These are phyloP conservation scores for Primulina eburnea DNA, from an alignment of 257 asterid species.

Conservation along the genomic window DNA sequence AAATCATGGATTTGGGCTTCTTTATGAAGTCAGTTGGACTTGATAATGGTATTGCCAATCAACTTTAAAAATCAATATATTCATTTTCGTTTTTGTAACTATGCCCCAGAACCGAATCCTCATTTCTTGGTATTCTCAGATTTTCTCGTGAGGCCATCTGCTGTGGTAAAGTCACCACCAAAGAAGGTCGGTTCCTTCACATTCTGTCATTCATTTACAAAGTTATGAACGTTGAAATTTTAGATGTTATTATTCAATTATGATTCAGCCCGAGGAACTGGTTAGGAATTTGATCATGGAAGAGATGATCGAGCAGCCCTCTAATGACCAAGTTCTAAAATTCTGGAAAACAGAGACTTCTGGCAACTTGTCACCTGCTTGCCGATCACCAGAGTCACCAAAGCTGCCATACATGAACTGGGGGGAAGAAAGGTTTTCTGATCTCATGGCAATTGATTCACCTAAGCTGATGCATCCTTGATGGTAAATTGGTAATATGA, in stretches of 20 bases:
- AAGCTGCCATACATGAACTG: conserved; percentile 34
- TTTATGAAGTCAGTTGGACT: conserved; percentile 73
- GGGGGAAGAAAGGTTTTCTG: conserved; percentile 41
- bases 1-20: conserved; percentile 40
- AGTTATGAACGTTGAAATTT: conserved; percentile 7
- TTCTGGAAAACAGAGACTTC: conserved; percentile 20
- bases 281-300: conserved; percentile 43
- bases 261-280: conserved; percentile 31
- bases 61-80: background rate
- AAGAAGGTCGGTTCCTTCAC: conserved; percentile 38
- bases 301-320: conserved; percentile 38
- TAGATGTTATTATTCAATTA: conserved; percentile 13
- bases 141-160: conserved; percentile 22
- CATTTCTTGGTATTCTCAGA: conserved; percentile 24
- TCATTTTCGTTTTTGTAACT: conserved; percentile 8
- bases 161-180: conserved; percentile 32
- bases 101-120: conserved; percentile 2
- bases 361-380: conserved; percentile 39
- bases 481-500: background rate
- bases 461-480: conserved; percentile 33
- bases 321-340: conserved; percentile 29
- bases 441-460: conserved; percentile 39
- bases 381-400: conserved; percentile 55
- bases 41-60: conserved; percentile 38
- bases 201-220: background rate